These are phyloP conservation scores for Trametes pubescens DNA, from an alignment of 1,284 basidiomycete genomes.

Conservation along the genomic window DNA sequence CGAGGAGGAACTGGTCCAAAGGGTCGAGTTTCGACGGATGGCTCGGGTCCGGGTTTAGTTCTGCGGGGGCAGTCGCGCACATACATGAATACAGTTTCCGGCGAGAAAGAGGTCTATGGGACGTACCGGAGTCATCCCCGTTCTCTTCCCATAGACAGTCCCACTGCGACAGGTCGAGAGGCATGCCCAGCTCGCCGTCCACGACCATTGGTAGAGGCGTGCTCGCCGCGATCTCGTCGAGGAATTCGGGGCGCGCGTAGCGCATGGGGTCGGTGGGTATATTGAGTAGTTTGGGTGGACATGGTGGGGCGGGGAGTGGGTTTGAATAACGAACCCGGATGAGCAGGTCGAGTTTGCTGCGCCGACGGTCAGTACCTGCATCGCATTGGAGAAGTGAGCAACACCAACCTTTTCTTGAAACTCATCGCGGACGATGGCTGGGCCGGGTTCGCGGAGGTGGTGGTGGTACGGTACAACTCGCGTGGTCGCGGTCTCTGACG, in stretches of 20 bases:
- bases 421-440: conserved; percentile 26
- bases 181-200: conserved; percentile 95
- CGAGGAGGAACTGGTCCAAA: conserved; percentile 74
- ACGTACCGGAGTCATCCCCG: conserved; percentile 72
- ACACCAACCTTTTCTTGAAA: conserved; percentile 30
- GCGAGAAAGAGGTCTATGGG: not conserved
- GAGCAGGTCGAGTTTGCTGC: conserved; percentile 84
- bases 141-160: conserved; percentile 85
- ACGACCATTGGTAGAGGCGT: conserved; percentile 91
- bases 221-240: conserved; percentile 81
- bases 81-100: not conserved
- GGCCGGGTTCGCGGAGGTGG: not conserved
- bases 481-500: not conserved
- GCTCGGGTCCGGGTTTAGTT: conserved; percentile 71
- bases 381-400: no score
- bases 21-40: conserved; percentile 73
- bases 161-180: conserved; percentile 85
- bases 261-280: conserved; percentile 88
- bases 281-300: conserved; percentile 91
- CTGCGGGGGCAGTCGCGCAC: conserved; percentile 45
- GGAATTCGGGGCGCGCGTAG: conserved; percentile 85
- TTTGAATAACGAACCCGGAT: conserved; percentile 93
- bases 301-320: conserved; percentile 92
- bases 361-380: not conserved
- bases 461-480: no score